Evolutionary conservation across 257 asterid species (phyloP), one percentile per base, ranked within the genome.

Genomic region (Nicotiana noctiflora): DNA sequence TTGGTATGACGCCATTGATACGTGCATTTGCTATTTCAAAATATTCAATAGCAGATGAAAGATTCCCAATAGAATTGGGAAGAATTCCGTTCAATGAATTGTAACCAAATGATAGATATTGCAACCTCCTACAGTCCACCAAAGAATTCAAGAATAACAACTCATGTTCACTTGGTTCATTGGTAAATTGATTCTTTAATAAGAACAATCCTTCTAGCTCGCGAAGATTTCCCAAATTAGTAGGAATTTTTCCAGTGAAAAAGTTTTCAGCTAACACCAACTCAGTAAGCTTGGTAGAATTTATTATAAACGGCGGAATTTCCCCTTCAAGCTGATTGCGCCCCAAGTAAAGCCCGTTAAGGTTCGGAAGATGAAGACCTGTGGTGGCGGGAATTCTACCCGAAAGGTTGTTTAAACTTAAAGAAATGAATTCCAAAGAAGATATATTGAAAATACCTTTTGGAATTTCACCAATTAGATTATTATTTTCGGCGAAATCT

Each of bases 121-220:
- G 79, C 23, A 87, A 74, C 81, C 19, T 76, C 57, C 59, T 80
- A 79, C 89, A 84, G 11, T 85, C 83, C 44, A 56, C 83, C 44
- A 85, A 79, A 49, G 90, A 85, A 83, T 60, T 11, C 7, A 87
- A 17, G 75, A 85, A 83, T 37, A 77, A 27, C 31, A 87, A 82
- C 12, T 85, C 84, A 14, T 9, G 25, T 15, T 12, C 34, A 46
- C 32, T 66, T 13, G 32, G 68, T 27, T 68, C 85, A 56, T 27
- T 78, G 3, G 40, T 40, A 31, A 87, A 85, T 44, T 10, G 75
- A 55, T 85, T 85, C 3, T 13, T 51, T 13, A 17, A 84, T n/a
- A 87, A 64, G 40, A 79, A 77, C 3, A 85, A 78, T 70, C 44
- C 11, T n/a, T 59, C 17, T 5, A 60, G 31, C 14, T 60, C 6